Percentiles rank a stretch among this genome's conserved stretches.
Evolutionary conservation across 1,284 basidiomycete genomes (phyloP).

Genomic region (Ustilago loliicola): DNA sequence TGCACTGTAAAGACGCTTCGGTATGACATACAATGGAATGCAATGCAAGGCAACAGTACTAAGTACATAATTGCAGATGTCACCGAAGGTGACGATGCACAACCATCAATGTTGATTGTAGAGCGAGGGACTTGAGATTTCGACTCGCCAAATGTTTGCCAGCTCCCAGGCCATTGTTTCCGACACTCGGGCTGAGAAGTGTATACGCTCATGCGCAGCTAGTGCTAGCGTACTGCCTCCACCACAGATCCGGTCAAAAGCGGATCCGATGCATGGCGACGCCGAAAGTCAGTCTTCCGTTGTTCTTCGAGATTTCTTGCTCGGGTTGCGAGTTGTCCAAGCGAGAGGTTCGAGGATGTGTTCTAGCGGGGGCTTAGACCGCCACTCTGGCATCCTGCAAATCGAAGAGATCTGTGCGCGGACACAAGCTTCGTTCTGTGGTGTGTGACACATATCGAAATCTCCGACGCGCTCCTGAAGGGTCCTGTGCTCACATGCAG

Average conservation of each 20-base stretch:
- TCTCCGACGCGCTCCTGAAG: not conserved
- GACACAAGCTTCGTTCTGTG: not conserved
- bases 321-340: not conserved
- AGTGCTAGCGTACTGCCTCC: not conserved
- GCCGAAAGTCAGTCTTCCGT: not conserved
- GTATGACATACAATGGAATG: not conserved
- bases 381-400: not conserved
- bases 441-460: not conserved
- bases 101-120: not conserved
- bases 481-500: slow-evolving; percentile 10
- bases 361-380: slow-evolving; percentile 8
- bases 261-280: slow-evolving; percentile 7
- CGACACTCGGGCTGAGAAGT: not conserved
- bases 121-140: not conserved
- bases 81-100: not conserved
- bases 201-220: not conserved
- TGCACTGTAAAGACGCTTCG: slow-evolving; percentile 3
- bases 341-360: slow-evolving; percentile 3
- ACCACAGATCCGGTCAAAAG: not conserved
- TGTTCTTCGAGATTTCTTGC: not conserved
- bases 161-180: not conserved
- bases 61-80: not conserved
- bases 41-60: not conserved
- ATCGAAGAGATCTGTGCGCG: not conserved
- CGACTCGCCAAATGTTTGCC: not conserved